These are phyloP conservation scores for Cercospora janseana DNA, from an alignment of 2,329 filamentous ascomycete genomes.

Conservation along the genomic window DNA sequence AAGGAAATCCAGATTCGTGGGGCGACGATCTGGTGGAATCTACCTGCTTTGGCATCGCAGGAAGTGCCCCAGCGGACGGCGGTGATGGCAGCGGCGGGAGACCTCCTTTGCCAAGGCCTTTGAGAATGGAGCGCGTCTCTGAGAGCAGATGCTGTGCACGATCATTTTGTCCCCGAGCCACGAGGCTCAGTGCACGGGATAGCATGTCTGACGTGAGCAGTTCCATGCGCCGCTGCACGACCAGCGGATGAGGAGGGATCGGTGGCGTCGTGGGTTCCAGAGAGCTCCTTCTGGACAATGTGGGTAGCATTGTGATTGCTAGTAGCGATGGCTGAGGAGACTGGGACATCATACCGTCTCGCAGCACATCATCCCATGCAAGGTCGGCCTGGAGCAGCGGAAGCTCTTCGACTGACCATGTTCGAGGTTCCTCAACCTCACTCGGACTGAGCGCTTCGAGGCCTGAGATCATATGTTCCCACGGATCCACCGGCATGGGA, in stretches of 20 bases:
- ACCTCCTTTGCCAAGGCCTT: slow-evolving; percentile 91
- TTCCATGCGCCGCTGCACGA: slow-evolving; percentile 97
- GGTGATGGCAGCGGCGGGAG: slow-evolving; percentile 78
- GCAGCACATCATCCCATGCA: slow-evolving; percentile 86
- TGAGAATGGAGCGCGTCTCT: slow-evolving; percentile 91
- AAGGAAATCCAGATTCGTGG: slow-evolving; percentile 23
- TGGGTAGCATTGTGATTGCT: slow-evolving; percentile 91
- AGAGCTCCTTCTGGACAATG: slow-evolving; percentile 37
- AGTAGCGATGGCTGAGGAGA: slow-evolving; percentile 85
- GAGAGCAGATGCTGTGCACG: slow-evolving; percentile 86
- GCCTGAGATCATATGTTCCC: slow-evolving; percentile 95
- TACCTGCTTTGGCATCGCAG: slow-evolving; percentile 35
- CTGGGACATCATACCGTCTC: slow-evolving; percentile 81
- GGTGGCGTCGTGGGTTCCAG: slow-evolving; percentile 61
- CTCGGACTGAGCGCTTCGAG: slow-evolving; percentile 85
- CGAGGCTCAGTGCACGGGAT: slow-evolving; percentile 83
- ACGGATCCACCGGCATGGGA: slow-evolving; percentile 84
- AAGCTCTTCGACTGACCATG: slow-evolving; percentile 86
- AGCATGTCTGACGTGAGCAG: slow-evolving; percentile 97
- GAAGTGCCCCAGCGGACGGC: slow-evolving; percentile 43
- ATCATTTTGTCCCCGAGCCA: slow-evolving; percentile 88
- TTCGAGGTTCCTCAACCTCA: slow-evolving; percentile 80
- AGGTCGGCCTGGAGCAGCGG: slow-evolving; percentile 94
- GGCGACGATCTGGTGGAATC: slow-evolving; percentile 21
- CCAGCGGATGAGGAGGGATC: slow-evolving; percentile 90